Conservation (phyloP, 768 basidiomycete genomes). For the Ramaria sp. region DNA sequence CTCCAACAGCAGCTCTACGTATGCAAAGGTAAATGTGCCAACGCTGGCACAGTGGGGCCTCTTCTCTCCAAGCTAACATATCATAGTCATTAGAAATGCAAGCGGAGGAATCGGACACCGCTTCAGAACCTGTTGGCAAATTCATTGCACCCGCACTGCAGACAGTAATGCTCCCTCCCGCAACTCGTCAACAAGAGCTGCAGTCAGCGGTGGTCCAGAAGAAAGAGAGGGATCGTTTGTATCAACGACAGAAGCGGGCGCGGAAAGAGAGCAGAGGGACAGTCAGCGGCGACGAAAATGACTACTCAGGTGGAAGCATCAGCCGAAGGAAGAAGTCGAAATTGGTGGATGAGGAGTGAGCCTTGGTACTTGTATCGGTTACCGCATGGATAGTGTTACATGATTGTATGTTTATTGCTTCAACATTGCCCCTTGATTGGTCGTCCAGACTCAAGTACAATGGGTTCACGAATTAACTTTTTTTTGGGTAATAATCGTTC, state of each 20-base stretch:
- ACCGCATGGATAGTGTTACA: background rate
- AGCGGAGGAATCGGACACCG: conserved; percentile 55
- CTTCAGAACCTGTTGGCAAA: conserved; percentile 50
- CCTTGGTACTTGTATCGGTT: background rate
- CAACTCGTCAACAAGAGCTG: conserved; percentile 54
- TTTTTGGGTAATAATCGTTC: no score
- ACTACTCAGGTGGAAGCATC: conserved; percentile 20
- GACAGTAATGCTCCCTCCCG: conserved; percentile 69
- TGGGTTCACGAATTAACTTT: no score
- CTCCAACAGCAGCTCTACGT: conserved; percentile 70
- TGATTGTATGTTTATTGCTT: conserved; percentile 3
- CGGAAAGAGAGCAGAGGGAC: conserved; percentile 56
- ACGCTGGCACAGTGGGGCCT: background rate
- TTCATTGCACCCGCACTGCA: conserved; percentile 49
- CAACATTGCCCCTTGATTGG: no score
- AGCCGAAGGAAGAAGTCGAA: conserved; percentile 57
- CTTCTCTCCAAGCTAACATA: background rate
- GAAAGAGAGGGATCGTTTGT: conserved; percentile 69
- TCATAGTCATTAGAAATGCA: conserved; percentile 62
- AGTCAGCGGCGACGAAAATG: conserved; percentile 60
- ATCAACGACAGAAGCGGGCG: conserved; percentile 69
- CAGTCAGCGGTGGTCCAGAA: conserved; percentile 59
- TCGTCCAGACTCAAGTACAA: no score
- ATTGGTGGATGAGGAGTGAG: conserved; percentile 53
- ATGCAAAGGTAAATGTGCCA: conserved; percentile 44